Percentiles rank a stretch among this genome's conserved stretches.
phyloP scores from a whole-genome alignment of 495 filamentous ascomycete species.

The Chaetomium fimeti region DNA sequence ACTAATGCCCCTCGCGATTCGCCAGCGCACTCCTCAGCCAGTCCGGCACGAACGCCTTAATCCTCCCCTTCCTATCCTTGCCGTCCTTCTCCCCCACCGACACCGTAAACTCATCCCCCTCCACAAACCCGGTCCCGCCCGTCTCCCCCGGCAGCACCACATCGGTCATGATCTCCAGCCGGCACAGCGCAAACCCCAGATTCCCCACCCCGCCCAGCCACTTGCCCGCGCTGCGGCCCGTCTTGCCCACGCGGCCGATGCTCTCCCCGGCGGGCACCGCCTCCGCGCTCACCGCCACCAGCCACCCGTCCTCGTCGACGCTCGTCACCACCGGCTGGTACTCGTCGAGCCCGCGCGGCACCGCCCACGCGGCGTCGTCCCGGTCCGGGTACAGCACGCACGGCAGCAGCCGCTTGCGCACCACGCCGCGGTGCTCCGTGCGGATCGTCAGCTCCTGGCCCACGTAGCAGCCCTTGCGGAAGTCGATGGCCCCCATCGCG shows the following conservation, averaged over 20 bases:
- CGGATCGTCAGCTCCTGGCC: slow-evolving; percentile 95
- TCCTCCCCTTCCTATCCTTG: slow-evolving; percentile 51
- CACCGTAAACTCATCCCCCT: slow-evolving; percentile 46
- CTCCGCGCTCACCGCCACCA: slow-evolving; percentile 17
- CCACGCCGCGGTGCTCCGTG: slow-evolving; percentile 89
- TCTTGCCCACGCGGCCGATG: slow-evolving; percentile 47
- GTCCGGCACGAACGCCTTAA: slow-evolving; percentile 84
- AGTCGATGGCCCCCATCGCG: slow-evolving; percentile 77
- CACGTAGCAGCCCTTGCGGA: slow-evolving; percentile 93
- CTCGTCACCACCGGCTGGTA: no score
- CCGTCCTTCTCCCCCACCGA: slow-evolving; percentile 22
- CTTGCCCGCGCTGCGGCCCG: slow-evolving; percentile 71
- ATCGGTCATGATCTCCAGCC: slow-evolving; percentile 86
- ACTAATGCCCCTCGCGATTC: slow-evolving; percentile 8
- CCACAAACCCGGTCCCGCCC: slow-evolving; percentile 46
- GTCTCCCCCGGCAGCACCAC: slow-evolving; percentile 64
- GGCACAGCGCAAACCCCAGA: slow-evolving; percentile 81
- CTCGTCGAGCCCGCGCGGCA: slow-evolving; percentile 37
- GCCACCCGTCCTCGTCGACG: slow-evolving; percentile 27
- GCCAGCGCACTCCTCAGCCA: slow-evolving; percentile 58
- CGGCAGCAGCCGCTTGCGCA: slow-evolving; percentile 86
- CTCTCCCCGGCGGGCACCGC: slow-evolving; percentile 40
- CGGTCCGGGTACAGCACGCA: slow-evolving; percentile 65
- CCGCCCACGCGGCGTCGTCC: slow-evolving; percentile 23
- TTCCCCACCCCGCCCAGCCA: slow-evolving; percentile 76